Evolutionary conservation across 2,329 filamentous ascomycete genomes (phyloP), one percentile per base, ranked within the genome.

Genomic region (Claviceps sorghi): DNA sequence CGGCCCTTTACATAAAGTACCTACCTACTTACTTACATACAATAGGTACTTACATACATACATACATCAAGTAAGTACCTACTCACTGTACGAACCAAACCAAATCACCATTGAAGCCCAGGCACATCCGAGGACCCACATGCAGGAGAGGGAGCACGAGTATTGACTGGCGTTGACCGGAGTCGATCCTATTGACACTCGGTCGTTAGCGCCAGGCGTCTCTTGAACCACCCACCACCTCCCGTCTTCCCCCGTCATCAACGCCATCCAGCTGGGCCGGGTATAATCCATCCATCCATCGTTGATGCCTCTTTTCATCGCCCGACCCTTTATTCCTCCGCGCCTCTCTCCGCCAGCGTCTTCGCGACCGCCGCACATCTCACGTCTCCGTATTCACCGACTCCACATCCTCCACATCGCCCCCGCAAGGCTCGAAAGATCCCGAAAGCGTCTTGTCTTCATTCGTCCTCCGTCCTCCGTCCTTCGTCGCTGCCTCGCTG

Each of bases 1-100:
- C 34, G 53, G 48, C 51, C 53, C 52, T 49, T 52, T 52, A 55
- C 51, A n/a, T n/a, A n/a, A n/a, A n/a, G 32, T 49, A 49, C 56
- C 54, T 17, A n/a, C 15, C n/a, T n/a, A n/a, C n/a, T n/a, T n/a
- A n/a, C n/a, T n/a, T n/a, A n/a, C n/a, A n/a, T n/a, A n/a, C n/a
- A n/a, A n/a, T n/a, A n/a, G n/a, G n/a, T n/a, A n/a, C n/a, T n/a
- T n/a, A n/a, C n/a, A n/a, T n/a, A n/a, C n/a, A n/a, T n/a, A n/a
- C n/a, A n/a, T n/a, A n/a, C n/a, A n/a, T n/a, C n/a, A n/a, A n/a
- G n/a, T n/a, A n/a, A n/a, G n/a, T n/a, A n/a, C n/a, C n/a, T n/a
- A n/a, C n/a, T n/a, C n/a, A n/a, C n/a, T n/a, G n/a, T n/a, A n/a
- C n/a, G n/a, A n/a, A n/a, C n/a, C n/a, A 5, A 26, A 26, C 26